Evolutionary conservation across 2,329 filamentous ascomycete genomes (phyloP).

Genomic region (Pseudogymnoascus sp.): DNA sequence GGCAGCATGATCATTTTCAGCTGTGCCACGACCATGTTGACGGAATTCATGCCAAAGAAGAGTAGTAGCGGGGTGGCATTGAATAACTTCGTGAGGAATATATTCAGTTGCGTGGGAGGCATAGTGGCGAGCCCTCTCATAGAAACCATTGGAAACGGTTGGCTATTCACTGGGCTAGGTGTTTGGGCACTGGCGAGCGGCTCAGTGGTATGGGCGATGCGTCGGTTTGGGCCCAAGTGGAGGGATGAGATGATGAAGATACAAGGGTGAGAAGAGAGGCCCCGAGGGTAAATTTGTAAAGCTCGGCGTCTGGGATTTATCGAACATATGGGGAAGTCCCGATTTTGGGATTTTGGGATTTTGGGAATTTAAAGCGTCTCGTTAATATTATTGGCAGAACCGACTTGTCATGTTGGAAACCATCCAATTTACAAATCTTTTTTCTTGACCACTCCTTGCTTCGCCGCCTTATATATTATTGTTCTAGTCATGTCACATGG

Average conservation of each 20-base stretch:
- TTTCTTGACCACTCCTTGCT: neutral
- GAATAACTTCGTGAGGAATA: slow-evolving; percentile 75
- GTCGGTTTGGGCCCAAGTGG: slow-evolving; percentile 53
- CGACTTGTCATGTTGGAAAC: neutral
- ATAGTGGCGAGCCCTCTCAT: slow-evolving; percentile 65
- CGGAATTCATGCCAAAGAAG: slow-evolving; percentile 68
- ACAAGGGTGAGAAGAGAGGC: slow-evolving; percentile 14
- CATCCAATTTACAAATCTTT: neutral
- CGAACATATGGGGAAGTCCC: neutral
- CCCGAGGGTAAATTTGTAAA: neutral
- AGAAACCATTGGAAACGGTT: slow-evolving; percentile 61
- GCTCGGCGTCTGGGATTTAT: neutral
- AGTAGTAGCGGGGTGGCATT: slow-evolving; percentile 67
- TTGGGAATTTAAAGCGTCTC: neutral
- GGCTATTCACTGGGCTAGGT: slow-evolving; percentile 59
- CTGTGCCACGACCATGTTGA: slow-evolving; percentile 64
- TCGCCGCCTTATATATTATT: neutral
- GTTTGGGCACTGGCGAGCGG: slow-evolving; percentile 42
- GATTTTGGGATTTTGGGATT: neutral
- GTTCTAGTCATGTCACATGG: neutral
- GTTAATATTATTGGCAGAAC: neutral
- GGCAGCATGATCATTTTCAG: slow-evolving; percentile 59
- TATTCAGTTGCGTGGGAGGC: slow-evolving; percentile 63
- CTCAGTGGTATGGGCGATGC: slow-evolving; percentile 52
- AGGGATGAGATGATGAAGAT: slow-evolving; percentile 49